Evolutionary conservation across 2,329 filamentous ascomycete species (phyloP).

Genomic region (Rugonectria rugulosa): DNA sequence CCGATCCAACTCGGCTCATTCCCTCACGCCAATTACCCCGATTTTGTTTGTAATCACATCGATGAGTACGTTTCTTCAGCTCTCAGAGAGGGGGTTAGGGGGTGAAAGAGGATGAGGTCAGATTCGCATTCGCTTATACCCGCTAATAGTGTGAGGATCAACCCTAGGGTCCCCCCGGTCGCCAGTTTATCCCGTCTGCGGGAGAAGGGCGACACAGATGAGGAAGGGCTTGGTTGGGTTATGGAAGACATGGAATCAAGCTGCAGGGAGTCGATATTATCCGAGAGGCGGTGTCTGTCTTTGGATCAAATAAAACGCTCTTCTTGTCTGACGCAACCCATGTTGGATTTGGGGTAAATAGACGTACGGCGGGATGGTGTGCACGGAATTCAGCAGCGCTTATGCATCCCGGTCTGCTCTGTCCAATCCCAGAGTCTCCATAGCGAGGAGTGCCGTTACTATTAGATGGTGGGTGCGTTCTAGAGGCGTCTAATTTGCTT

Average conservation of each 20-base stretch:
- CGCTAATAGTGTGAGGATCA: too few relatives aligned
- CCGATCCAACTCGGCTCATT: too few relatives aligned
- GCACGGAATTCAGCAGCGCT: too few relatives aligned
- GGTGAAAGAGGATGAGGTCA: too few relatives aligned
- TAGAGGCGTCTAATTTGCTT: too few relatives aligned
- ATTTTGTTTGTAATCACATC: not conserved
- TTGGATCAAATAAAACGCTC: not conserved
- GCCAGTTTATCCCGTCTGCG: too few relatives aligned
- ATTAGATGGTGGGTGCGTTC: conserved; percentile 1
- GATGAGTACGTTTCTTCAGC: not conserved
- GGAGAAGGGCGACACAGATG: too few relatives aligned
- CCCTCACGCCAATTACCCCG: too few relatives aligned
- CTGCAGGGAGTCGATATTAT: too few relatives aligned
- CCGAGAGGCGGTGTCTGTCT: not conserved
- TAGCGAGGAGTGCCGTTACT: conserved; percentile 8
- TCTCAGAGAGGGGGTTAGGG: not conserved
- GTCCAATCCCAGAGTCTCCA: conserved; percentile 11
- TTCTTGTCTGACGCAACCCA: not conserved
- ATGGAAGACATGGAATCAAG: too few relatives aligned
- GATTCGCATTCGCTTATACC: conserved; percentile 10
- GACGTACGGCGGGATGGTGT: not conserved
- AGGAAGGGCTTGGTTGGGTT: too few relatives aligned
- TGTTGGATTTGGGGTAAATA: not conserved
- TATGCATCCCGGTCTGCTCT: not conserved
- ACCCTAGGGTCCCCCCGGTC: too few relatives aligned